Evolutionary conservation across 345 rosid species (phyloP), one percentile per base, ranked within the genome.

Genomic region (Cardamine resedifolia): DNA sequence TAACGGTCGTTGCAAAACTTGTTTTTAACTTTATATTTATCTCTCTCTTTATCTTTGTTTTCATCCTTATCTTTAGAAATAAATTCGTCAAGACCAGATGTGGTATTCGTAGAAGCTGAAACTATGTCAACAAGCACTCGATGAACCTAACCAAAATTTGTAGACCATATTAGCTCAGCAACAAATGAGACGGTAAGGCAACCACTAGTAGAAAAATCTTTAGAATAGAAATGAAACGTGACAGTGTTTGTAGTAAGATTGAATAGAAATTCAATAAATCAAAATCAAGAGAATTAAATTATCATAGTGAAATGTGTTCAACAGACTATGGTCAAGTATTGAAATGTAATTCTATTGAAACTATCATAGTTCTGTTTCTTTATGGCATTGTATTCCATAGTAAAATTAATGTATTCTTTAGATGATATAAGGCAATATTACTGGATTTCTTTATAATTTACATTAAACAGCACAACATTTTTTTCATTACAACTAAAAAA

Each of bases 61-160:
- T n/a, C n/a, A n/a, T n/a, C n/a, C n/a, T n/a, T n/a, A n/a, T n/a
- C n/a, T n/a, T n/a, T n/a, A n/a, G n/a, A n/a, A n/a, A n/a, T n/a
- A n/a, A n/a, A n/a, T n/a, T n/a, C n/a, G n/a, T n/a, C 96, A 72
- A 90, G 85, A 68, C 93, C 96, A 26, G 90, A 86, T 30, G 94
- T 90, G 24, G 87, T 83, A 82, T 83, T 90, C 21, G 94, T 91
- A 48, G 96, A 58, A 50, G 96, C 71, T 72, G 90, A 86, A 63
- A 90, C 93, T 55, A 88, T 85, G 80, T 90, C 96, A 62, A 86
- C 78, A 75, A 86, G 82, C 19, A 89, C 89, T 41, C 87, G 83
- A 68, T 89, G 92, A 26, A n/a, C n/a, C n/a, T n/a, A n/a, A n/a
- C n/a, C n/a, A n/a, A 50, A 66, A 66, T 31, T 48, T 57, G 49